phyloP scores from a whole-genome alignment of 75 land plant species.

The Pinus tabuliformis region DNA sequence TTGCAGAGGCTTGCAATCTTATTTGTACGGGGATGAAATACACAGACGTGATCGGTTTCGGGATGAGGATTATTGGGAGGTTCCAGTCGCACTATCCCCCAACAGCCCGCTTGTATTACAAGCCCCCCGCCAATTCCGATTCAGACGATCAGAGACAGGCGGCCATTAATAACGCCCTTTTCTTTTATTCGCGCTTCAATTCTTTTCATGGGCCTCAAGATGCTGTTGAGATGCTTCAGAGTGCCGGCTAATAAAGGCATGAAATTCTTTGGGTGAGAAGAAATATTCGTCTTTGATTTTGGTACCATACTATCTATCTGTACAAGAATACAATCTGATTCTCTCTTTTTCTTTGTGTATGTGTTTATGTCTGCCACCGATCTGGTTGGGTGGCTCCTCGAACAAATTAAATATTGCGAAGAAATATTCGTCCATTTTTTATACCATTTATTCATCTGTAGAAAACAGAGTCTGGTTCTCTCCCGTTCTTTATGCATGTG shows the following conservation, averaged over 20 bases:
- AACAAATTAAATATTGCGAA: too few species aligned
- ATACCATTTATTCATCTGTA: too few species aligned
- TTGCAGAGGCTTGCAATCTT: too few species aligned
- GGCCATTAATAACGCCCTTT: too few species aligned
- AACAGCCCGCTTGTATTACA: not conserved
- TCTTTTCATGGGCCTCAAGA: not conserved
- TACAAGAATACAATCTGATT: too few species aligned
- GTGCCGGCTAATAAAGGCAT: not conserved
- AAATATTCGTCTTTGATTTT: not conserved
- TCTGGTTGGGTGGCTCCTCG: too few species aligned
- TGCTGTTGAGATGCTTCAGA: not conserved
- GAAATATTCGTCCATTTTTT: too few species aligned
- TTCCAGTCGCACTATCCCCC: not conserved
- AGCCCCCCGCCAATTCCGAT: not conserved
- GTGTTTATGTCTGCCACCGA: too few species aligned
- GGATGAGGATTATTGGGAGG: not conserved
- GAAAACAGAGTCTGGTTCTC: too few species aligned
- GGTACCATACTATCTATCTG: not conserved
- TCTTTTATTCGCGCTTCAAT: not conserved
- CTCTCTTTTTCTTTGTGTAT: too few species aligned
- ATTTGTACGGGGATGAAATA: not conserved
- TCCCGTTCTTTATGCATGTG: too few species aligned
- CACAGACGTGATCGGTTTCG: not conserved
- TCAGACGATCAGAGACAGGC: not conserved
- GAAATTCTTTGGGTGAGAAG: not conserved